Conservation (phyloP, 257 asterid genomes). For the Solanum ossicruentum region DNA sequence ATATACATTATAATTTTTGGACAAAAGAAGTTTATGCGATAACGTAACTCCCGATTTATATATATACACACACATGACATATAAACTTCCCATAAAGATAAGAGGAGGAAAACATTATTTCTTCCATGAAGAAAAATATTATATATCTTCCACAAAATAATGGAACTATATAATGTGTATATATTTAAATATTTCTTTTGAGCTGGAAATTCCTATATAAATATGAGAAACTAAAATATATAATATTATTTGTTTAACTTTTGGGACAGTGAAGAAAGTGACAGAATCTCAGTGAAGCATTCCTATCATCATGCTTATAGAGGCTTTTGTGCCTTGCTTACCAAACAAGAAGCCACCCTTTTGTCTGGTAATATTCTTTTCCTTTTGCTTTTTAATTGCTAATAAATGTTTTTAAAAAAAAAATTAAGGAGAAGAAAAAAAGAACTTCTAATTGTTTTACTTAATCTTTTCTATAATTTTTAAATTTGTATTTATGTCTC, state of each 20-base stretch:
- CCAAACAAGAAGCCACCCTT: conserved; percentile 45
- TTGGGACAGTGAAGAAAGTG: conserved; percentile 36
- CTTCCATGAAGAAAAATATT: too few species aligned
- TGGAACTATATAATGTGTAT: too few species aligned
- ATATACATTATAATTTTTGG: too few species aligned
- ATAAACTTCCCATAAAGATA: too few species aligned
- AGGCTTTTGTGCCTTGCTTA: conserved; percentile 66
- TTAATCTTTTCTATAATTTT: neutral
- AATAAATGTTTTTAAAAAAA: neutral
- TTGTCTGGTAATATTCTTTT: conserved; percentile 31
- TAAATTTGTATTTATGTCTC: too few species aligned
- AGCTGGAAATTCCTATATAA: neutral
- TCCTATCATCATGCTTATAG: conserved; percentile 47
- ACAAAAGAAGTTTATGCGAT: too few species aligned
- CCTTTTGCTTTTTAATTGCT: neutral
- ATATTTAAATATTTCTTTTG: too few species aligned
- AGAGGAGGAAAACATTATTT: too few species aligned
- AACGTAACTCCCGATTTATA: too few species aligned
- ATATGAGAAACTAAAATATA: neutral
- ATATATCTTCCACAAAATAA: too few species aligned
- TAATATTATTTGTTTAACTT: neutral
- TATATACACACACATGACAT: too few species aligned
- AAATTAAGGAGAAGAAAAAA: neutral
- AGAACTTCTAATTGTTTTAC: neutral
- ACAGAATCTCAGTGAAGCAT: conserved; percentile 16